Conservation (phyloP, 805 yeast species). For the Candida nonsorbophila region DNA sequence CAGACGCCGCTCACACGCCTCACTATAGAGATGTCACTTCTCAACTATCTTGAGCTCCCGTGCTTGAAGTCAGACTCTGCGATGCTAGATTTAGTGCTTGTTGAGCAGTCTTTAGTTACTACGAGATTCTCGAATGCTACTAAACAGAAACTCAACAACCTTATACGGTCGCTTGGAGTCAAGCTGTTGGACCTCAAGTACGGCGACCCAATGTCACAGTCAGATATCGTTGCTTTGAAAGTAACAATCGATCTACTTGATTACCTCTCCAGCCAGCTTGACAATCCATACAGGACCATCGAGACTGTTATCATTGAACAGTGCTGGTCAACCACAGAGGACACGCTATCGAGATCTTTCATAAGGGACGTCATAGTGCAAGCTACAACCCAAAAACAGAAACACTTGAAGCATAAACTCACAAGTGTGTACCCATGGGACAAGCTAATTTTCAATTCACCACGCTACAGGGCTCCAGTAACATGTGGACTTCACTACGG, state of each 20-base stretch:
- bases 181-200: slow-evolving; percentile 15
- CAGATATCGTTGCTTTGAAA: slow-evolving; percentile 17
- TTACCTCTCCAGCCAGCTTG: slow-evolving; percentile 4
- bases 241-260: slow-evolving; percentile 13
- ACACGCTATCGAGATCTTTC: slow-evolving; percentile 14
- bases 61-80: too few relatives aligned
- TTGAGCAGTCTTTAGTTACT: slow-evolving; percentile 16
- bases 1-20: too few relatives aligned
- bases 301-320: slow-evolving; percentile 13
- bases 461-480: slow-evolving; percentile 13
- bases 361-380: slow-evolving; percentile 5
- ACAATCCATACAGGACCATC: neutral
- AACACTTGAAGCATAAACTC: slow-evolving; percentile 5
- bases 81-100: too few relatives aligned
- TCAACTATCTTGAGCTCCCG: too few relatives aligned
- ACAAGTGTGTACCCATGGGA: slow-evolving; percentile 12
- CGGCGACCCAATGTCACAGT: slow-evolving; percentile 23
- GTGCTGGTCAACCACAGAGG: slow-evolving; percentile 28
- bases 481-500: slow-evolving; percentile 5
- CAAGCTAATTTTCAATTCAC: slow-evolving; percentile 14
- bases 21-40: too few relatives aligned
- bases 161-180: slow-evolving; percentile 10
- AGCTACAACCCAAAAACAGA: slow-evolving; percentile 1
- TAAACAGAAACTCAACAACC: slow-evolving; percentile 7
- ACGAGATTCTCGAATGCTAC: slow-evolving; percentile 9